Evolutionary conservation across 257 asterid species (phyloP).

Genomic region (Ophiorrhiza pumila): DNA sequence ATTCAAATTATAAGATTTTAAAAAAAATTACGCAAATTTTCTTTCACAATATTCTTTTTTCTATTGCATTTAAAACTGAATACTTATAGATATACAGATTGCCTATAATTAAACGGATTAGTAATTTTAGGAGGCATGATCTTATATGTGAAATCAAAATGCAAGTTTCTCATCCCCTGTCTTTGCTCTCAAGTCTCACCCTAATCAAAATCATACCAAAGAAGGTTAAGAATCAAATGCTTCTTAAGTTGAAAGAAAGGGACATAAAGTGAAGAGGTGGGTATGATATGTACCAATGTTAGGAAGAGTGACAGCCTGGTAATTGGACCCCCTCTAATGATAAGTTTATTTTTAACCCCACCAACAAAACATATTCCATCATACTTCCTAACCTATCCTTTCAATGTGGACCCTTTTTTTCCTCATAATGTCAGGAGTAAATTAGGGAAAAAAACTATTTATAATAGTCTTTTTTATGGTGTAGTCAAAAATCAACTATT

Average conservation of each 20-base stretch:
- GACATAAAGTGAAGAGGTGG: constrained; percentile 50
- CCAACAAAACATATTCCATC: constrained; percentile 46
- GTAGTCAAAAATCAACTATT: constrained; percentile 23
- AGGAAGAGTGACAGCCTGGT: constrained; percentile 52
- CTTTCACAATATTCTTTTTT: no score
- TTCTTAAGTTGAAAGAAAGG: constrained; percentile 53
- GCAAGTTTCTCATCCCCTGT: constrained; percentile 26
- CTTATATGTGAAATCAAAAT: constrained; percentile 43
- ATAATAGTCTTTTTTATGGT: constrained; percentile 1
- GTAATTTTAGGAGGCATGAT: constrained; percentile 16
- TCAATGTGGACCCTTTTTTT: constrained; percentile 41
- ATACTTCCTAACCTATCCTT: constrained; percentile 30
- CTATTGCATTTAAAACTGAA: no score
- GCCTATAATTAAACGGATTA: no score
- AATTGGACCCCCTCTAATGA: constrained; percentile 39
- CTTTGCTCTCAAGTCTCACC: constrained; percentile 19
- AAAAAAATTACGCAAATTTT: no score
- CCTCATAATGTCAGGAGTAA: constrained; percentile 54
- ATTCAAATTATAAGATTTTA: no score
- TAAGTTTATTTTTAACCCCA: constrained; percentile 38
- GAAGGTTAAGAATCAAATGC: constrained; percentile 33
- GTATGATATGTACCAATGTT: constrained; percentile 33
- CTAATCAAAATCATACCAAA: constrained; percentile 40
- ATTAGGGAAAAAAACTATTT: constrained; percentile 27
- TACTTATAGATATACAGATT: no score